Conservation (phyloP, 805 yeast species). For the Saturnispora bothae region DNA sequence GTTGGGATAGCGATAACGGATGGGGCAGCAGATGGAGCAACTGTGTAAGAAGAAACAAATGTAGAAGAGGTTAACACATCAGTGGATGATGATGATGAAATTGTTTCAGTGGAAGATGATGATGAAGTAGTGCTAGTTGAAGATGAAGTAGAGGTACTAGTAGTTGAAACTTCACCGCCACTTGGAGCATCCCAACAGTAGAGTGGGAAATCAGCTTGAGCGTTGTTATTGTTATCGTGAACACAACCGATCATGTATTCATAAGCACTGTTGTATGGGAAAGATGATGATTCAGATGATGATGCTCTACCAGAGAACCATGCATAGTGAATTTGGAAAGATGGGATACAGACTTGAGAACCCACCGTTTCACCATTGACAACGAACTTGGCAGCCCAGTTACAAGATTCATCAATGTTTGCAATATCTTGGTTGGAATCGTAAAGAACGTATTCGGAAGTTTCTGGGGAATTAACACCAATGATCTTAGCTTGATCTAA, state of each 20-base stretch:
- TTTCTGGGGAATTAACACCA: constrained; percentile 22
- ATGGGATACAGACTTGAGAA: constrained; percentile 17
- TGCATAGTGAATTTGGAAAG: constrained; percentile 25
- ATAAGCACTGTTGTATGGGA: constrained; percentile 13
- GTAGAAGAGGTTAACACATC: constrained; percentile 8
- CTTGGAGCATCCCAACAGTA: constrained; percentile 15
- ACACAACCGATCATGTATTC: constrained; percentile 22
- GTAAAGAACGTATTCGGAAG: constrained; percentile 16
- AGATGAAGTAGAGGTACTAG: neutral
- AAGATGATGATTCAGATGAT: constrained; percentile 8
- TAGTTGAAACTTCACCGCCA: neutral
- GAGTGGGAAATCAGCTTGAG: constrained; percentile 22
- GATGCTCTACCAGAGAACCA: constrained; percentile 21
- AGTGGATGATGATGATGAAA: constrained; percentile 5
- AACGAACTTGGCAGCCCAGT: constrained; percentile 21
- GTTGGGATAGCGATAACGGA: constrained; percentile 2
- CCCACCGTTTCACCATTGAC: constrained; percentile 16
- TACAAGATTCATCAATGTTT: constrained; percentile 18
- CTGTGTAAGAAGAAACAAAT: neutral
- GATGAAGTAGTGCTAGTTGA: constrained; percentile 3
- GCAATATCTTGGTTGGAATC: constrained; percentile 18
- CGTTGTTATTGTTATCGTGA: constrained; percentile 20
- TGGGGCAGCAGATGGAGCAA: neutral
- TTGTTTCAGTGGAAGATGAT: neutral
- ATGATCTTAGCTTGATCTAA: constrained; percentile 22